These are phyloP conservation scores for Podaxis sp. DNA, from an alignment of 768 basidiomycete species.

Conservation along the genomic window DNA sequence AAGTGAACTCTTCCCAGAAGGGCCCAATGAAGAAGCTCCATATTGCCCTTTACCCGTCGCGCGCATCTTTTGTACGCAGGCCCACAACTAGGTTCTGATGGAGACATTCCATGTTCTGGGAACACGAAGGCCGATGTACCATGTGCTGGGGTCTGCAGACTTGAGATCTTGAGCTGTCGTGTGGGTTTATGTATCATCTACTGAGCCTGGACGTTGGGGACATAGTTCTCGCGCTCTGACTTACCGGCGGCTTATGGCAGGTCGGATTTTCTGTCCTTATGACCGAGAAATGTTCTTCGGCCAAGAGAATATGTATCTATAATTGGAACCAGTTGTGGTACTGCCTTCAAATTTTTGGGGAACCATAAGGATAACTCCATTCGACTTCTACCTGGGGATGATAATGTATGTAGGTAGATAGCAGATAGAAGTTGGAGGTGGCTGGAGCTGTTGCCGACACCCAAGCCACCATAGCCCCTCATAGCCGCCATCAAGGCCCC, in stretches of 20 bases:
- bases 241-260: conserved; percentile 14
- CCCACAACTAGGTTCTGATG: neutral
- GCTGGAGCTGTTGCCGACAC: no score
- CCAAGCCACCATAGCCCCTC: neutral
- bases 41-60: neutral
- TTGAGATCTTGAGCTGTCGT: neutral
- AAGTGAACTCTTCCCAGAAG: conserved; percentile 4
- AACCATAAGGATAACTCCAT: neutral
- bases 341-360: neutral
- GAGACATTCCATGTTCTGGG: neutral
- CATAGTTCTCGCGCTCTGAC: neutral
- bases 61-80: neutral
- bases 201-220: no score
- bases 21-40: neutral
- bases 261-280: conserved; percentile 9
- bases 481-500: neutral
- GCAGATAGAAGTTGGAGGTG: neutral
- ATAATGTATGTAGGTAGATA: neutral
- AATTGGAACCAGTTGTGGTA: neutral
- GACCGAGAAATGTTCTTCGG: conserved; percentile 6
- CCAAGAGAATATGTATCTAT: neutral
- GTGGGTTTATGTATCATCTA: neutral
- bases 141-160: neutral
- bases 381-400: neutral
- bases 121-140: neutral